Percentiles rank a stretch among this genome's conserved stretches.
phyloP scores from a whole-genome alignment of 2,329 filamentous ascomycete species.

The Penicillium verrucosum region DNA sequence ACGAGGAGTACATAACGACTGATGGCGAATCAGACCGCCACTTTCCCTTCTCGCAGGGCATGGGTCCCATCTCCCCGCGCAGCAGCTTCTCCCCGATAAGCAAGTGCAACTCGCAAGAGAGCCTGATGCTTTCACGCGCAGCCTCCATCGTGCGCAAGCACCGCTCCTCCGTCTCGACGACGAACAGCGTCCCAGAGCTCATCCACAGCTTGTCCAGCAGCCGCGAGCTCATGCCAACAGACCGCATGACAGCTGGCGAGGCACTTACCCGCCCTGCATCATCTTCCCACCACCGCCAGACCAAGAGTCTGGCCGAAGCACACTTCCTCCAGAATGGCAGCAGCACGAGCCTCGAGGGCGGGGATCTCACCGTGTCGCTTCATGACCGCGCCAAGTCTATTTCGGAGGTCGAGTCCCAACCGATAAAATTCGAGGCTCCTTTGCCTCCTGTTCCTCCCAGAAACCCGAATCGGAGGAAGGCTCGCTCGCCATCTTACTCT shows the following conservation, averaged over 20 bases:
- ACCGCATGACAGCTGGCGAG: constrained; percentile 23
- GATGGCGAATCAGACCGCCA: constrained; percentile 49
- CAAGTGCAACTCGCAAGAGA: constrained; percentile 57
- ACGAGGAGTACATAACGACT: constrained; percentile 42
- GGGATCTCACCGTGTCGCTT: constrained; percentile 21
- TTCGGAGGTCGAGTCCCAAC: constrained; percentile 31
- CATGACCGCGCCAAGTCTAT: constrained; percentile 40
- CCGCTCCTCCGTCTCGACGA: constrained; percentile 47
- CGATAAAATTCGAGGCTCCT: constrained; percentile 21
- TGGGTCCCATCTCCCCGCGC: constrained; percentile 41
- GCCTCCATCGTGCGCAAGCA: constrained; percentile 48
- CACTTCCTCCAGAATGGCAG: constrained; percentile 29
- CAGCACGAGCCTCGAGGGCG: constrained; percentile 27
- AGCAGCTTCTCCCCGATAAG: constrained; percentile 53
- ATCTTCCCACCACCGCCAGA: constrained; percentile 34
- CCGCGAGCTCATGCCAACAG: constrained; percentile 35
- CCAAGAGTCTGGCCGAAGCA: constrained; percentile 37
- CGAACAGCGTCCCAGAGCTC: constrained; percentile 46
- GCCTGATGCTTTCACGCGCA: constrained; percentile 51
- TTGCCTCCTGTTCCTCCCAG: constrained; percentile 27
- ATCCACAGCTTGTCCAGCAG: constrained; percentile 42
- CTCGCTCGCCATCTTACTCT: constrained; percentile 44
- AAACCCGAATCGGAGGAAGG: constrained; percentile 33
- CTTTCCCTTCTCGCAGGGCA: constrained; percentile 42
- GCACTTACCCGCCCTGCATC: constrained; percentile 23